phyloP scores from a whole-genome alignment of 495 filamentous ascomycete genomes.

The Penicillium roqueforti region DNA sequence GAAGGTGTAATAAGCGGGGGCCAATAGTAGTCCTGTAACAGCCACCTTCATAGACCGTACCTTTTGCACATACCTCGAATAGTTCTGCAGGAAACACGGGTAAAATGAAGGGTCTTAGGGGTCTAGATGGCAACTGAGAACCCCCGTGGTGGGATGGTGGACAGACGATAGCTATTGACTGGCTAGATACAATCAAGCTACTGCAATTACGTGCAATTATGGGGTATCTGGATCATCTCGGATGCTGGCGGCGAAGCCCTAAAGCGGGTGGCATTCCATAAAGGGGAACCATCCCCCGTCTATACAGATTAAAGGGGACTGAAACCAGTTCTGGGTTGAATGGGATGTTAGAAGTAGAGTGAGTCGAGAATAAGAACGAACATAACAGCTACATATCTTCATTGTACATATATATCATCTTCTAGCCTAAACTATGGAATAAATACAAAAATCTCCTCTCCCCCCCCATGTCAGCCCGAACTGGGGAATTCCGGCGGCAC shows the following conservation, averaged over 20 bases:
- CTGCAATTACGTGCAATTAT: not conserved
- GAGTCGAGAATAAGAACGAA: not conserved
- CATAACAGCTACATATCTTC: not conserved
- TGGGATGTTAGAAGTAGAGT: not conserved
- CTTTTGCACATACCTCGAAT: not conserved
- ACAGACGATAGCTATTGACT: not conserved
- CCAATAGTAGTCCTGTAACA: not conserved
- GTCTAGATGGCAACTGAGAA: not conserved
- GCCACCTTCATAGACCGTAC: too few relatives aligned
- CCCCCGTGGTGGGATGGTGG: not conserved
- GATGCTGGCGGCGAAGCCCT: conserved; percentile 12
- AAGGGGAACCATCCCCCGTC: conserved; percentile 7
- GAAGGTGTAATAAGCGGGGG: not conserved
- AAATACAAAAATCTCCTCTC: too few relatives aligned
- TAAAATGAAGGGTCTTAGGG: not conserved
- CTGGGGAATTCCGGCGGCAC: conserved; percentile 23
- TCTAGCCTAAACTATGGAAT: not conserved
- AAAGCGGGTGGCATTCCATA: conserved; percentile 2
- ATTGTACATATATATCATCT: not conserved
- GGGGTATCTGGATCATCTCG: conserved; percentile 6
- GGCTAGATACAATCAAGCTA: not conserved
- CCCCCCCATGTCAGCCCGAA: not conserved
- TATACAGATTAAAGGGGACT: not conserved
- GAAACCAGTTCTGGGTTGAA: not conserved
- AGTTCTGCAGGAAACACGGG: not conserved